phyloP scores from a whole-genome alignment of 2,329 filamentous ascomycete genomes.

The Arthrobotrys musiformis region DNA sequence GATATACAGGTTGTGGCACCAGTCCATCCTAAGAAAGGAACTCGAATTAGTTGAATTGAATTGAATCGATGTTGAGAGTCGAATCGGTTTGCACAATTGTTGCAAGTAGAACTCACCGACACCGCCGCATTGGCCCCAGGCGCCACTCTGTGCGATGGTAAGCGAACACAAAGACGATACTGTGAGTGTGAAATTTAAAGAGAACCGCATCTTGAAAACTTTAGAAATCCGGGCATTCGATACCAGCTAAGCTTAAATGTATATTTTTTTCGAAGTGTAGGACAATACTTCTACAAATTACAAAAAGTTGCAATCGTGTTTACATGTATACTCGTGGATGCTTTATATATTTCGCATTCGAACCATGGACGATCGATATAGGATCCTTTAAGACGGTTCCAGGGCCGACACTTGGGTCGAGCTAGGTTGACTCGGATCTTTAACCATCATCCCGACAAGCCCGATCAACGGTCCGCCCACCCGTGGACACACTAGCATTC shows the following conservation, averaged over 20 bases:
- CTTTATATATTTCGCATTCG: too few relatives aligned
- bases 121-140: conserved; percentile 28
- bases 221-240: not conserved
- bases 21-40: not conserved
- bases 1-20: conserved; percentile 7
- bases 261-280: too few relatives aligned
- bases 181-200: too few relatives aligned
- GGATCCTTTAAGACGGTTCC: not conserved
- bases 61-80: too few relatives aligned
- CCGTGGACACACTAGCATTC: not conserved
- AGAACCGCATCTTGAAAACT: not conserved
- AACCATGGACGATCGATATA: too few relatives aligned
- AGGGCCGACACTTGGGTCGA: not conserved
- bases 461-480: not conserved
- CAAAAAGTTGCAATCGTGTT: too few relatives aligned
- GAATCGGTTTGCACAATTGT: too few relatives aligned
- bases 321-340: too few relatives aligned
- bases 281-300: too few relatives aligned
- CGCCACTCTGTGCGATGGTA: conserved; percentile 5
- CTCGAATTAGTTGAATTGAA: not conserved
- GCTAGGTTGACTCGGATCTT: not conserved
- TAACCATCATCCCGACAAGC: not conserved
- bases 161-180: not conserved
- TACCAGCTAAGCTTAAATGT: too few relatives aligned
- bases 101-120: conserved; percentile 25